Base-by-base conservation (phyloP, 2,329 filamentous ascomycete genomes). In the Reticulascus tulasneorum region DNA sequence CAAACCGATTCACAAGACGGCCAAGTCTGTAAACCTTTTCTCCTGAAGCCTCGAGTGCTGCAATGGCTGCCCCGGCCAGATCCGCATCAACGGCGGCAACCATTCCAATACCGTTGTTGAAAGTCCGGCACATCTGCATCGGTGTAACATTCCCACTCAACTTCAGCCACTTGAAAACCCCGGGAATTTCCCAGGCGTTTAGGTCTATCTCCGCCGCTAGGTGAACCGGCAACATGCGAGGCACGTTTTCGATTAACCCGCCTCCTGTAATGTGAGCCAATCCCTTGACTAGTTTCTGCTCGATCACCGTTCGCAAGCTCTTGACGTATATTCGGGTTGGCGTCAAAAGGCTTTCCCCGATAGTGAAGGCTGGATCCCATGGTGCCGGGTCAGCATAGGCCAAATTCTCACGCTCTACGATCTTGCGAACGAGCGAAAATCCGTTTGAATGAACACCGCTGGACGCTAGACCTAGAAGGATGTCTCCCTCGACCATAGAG, bases 211-310 rank as follows among this genome's bases (percentile, higher is more conserved):
- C 79, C 3, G 89, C 91, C 2, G 84, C 77, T 6, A 98, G 77
- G 29, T 81, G 69, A 22, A 74, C 62, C 2, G 93, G 93, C 13
- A 98, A 73, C 85, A 94, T 94, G 47, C 93, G 82, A 20, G 93
- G 93, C 18, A 98, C 84, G 60, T 98, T 98, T 65, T 98, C 93
- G 13, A 84, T 72, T 15, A 98, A 75, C 9, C 93, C 93, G 43
- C 93, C 93, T 33, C 93, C 93, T 0, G 93, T 98, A 66, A 98
- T 97, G 65, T 98, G 93, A 9, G 93, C 86, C 60, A 97, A 84
- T 35, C 93, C 93, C 67, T 95, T 94, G 60, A 97, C 72, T 25
- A 88, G 68, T 9, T 72, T 66, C 46, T 74, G 70, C 30, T 75
- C 64, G 16, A 77, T 64, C 1, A 84, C 76, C 31, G 79, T 74